Evolutionary conservation across 2,329 filamentous ascomycete genomes (phyloP), one percentile per base, ranked within the genome.

Genomic region (Albifimbria verrucaria): DNA sequence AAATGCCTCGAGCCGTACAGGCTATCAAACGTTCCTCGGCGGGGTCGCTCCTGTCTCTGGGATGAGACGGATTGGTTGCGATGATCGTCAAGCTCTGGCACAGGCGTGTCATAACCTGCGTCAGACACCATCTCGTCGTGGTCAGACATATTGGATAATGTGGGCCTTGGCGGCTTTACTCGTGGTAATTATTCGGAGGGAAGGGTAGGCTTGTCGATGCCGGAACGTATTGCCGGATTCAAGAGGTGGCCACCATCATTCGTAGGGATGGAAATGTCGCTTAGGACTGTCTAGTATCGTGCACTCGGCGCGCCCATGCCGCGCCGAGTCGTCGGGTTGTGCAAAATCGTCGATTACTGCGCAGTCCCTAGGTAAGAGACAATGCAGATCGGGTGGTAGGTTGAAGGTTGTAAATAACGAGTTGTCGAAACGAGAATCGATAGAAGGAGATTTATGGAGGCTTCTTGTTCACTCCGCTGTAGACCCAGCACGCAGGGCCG

Each of bases 381-480:
- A n/a, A n/a, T n/a, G n/a, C n/a, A n/a, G n/a, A n/a, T n/a, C n/a
- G n/a, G n/a, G n/a, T n/a, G n/a, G n/a, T n/a, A n/a, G n/a, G n/a
- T n/a, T 20, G 44, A 24, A 6, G 32, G 11, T 15, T 39, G 12
- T 17, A 39, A 39, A n/a, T 17, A 7, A 25, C 3, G 12, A 47
- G 9, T 47, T 23, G 23, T 46, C 15, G 18, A 26, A 47, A 11
- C 7, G 22, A 71, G 68, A 63, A 53, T 42, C 11, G 52, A 51
- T 55, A 44, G 50, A 50, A 43, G n/a, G 28, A 53, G 56, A 93
- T 77, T 97, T 97, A 97, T 82, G 93, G 93, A 72, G 94, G 93
- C 78, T 96, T 93, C 81, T 92, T 94, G 81, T 94, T 90, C 80
- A 92, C 90, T 88, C 93, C 92, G 81, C 87, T 87, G 75, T 93